Evolutionary conservation across 2,329 filamentous ascomycete species (phyloP).

Genomic region (Fusarium sp.): DNA sequence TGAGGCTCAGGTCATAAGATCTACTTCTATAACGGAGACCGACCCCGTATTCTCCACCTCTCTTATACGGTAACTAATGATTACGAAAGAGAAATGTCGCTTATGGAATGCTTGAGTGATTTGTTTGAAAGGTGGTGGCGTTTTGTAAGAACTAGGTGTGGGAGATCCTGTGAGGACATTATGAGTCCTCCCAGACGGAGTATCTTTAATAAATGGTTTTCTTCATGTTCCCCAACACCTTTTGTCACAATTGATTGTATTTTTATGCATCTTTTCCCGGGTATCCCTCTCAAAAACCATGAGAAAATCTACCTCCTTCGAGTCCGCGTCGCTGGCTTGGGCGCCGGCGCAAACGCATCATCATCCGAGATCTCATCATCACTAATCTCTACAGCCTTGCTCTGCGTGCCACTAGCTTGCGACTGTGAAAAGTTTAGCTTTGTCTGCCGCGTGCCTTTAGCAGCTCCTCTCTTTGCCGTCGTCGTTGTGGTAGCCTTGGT

Average conservation of each 20-base stretch:
- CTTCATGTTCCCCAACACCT: neutral
- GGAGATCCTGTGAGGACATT: neutral
- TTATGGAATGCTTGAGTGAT: neutral
- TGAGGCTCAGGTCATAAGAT: neutral
- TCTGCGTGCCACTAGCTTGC: conserved; percentile 55
- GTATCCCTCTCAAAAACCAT: conserved; percentile 9
- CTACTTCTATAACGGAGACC: neutral
- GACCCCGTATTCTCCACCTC: neutral
- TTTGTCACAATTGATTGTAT: neutral
- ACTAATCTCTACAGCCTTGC: conserved; percentile 68
- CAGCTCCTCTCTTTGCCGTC: conserved; percentile 21
- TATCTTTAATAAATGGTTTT: neutral
- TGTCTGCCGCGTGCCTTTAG: conserved; percentile 48
- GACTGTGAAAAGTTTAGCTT: conserved; percentile 52
- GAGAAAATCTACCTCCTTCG: conserved; percentile 44
- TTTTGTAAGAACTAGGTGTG: neutral
- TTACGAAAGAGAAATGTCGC: neutral
- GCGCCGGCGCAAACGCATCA: conserved; percentile 67
- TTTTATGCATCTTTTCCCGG: conserved; percentile 1
- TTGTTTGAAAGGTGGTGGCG: neutral
- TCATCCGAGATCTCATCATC: conserved; percentile 75
- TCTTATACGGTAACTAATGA: neutral
- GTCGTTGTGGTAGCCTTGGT: conserved; percentile 25
- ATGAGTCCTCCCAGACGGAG: no score
- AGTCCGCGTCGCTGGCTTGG: conserved; percentile 46